phyloP scores from a whole-genome alignment of 345 rosid species.

The Mercurialis annua region DNA sequence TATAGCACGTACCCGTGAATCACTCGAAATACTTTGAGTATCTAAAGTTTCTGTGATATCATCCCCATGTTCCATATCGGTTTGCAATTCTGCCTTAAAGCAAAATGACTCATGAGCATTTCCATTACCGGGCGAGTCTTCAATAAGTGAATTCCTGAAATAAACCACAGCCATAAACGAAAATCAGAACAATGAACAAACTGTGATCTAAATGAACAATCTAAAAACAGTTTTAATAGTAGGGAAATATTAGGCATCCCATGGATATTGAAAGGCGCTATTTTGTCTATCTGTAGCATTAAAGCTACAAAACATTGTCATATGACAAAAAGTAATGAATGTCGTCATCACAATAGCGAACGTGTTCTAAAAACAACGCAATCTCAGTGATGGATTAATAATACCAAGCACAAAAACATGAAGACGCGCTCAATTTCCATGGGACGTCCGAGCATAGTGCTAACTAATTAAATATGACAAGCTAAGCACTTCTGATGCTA shows the following conservation, averaged over 20 bases:
- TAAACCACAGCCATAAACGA: slow-evolving; percentile 11
- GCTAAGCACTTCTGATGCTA: slow-evolving; percentile 29
- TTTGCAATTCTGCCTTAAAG: slow-evolving; percentile 30
- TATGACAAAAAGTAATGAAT: slow-evolving; percentile 5
- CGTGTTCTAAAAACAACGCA: slow-evolving; percentile 12
- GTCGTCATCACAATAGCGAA: slow-evolving; percentile 12
- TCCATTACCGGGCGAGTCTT: slow-evolving; percentile 35
- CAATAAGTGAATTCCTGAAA: slow-evolving; percentile 50
- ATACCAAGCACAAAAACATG: slow-evolving; percentile 10
- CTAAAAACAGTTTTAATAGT: slow-evolving; percentile 4
- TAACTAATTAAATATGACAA: slow-evolving; percentile 20
- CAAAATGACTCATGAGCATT: slow-evolving; percentile 24
- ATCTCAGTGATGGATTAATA: slow-evolving; percentile 8
- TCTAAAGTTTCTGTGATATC: slow-evolving; percentile 21
- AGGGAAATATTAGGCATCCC: slow-evolving; percentile 21
- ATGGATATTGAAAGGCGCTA: slow-evolving; percentile 26
- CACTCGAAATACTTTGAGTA: slow-evolving; percentile 25
- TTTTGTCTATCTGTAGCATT: slow-evolving; percentile 6
- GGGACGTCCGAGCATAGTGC: slow-evolving; percentile 29
- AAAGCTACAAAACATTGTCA: neutral
- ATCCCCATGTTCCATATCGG: slow-evolving; percentile 17
- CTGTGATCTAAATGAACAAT: neutral
- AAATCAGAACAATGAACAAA: slow-evolving; percentile 5
- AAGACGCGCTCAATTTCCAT: slow-evolving; percentile 35
- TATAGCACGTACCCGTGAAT: slow-evolving; percentile 11